Evolutionary conservation across 441 rosid genomes (phyloP).

Genomic region (Pelargonium myrrhifolium): DNA sequence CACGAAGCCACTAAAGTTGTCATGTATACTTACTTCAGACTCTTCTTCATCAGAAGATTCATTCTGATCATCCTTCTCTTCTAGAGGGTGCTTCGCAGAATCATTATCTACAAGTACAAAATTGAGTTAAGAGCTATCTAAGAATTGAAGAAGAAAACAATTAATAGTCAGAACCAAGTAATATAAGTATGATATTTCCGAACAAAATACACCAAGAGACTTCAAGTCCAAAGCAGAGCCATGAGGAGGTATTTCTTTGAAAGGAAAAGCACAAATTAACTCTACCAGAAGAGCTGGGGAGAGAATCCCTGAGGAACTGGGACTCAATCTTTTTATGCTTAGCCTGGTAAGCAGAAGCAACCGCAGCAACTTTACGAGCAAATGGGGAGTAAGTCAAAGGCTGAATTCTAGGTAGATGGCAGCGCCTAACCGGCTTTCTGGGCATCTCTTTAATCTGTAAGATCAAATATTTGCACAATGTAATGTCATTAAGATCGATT

Average conservation of each 20-base stretch:
- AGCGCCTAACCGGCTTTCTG: constrained; percentile 28
- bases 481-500: background rate
- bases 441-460: constrained; percentile 30
- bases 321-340: constrained; percentile 25
- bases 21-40: constrained; percentile 36
- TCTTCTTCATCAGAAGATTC: constrained; percentile 64
- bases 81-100: constrained; percentile 14
- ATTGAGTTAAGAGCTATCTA: background rate
- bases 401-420: constrained; percentile 21
- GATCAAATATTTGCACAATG: background rate
- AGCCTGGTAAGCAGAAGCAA: constrained; percentile 26
- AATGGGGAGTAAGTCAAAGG: constrained; percentile 66
- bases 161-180: background rate
- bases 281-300: constrained; percentile 28
- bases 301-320: constrained; percentile 18
- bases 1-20: background rate
- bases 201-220: background rate
- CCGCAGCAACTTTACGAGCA: constrained; percentile 48
- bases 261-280: background rate
- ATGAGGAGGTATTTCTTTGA: background rate
- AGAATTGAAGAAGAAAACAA: background rate
- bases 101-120: constrained; percentile 24
- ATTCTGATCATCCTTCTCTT: constrained; percentile 19
- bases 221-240: constrained; percentile 1
- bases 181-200: background rate